Base-by-base conservation (phyloP, 2,329 filamentous ascomycete genomes). In the Laburnicola sp. region DNA sequence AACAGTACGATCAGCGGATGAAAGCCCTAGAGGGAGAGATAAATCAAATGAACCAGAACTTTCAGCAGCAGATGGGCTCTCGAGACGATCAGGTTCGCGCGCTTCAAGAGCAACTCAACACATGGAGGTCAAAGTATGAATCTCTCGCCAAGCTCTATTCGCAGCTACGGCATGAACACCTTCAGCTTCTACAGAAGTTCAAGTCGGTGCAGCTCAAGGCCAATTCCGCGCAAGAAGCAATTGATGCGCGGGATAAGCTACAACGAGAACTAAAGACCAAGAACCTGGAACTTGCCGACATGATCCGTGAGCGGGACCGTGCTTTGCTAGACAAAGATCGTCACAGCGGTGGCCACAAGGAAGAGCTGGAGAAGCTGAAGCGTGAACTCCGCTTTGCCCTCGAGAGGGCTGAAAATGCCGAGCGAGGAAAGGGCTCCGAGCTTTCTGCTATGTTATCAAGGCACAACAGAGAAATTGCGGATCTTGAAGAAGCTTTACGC, bases 221-320 rank as follows among this genome's bases (percentile, higher is more conserved):
- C 1, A 91, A 93, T 11, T 97, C 92, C 4, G 94, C 94, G 0
- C 93, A 97, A 70, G 94, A 99, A 76, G 94, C 94, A 1, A 96
- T 97, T 57, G 94, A 97, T 50, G 86, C 84, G 63, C 87, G 93
- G n/a, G 94, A 99, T 77, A 96, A 95, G 78, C 82, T 99, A 45
- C 91, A 97, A 77, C 88, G 93, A 30, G 94, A 99, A 76, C 88
- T 99, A 72, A 99, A 99, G 83, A 97, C 93, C 27, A 99, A 99
- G 83, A 99, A 99, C 70, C 79, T 99, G n/a, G 94, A 99, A 74
- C 77, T 99, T 55, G 94, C 94, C 28, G 91, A 97, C 72, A 97
- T n/a, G n/a, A n/a, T 99, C 59, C 85, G 94, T 37, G 94, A 99
- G 77, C 84, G 94, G 62, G 94, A 99, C 69, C 86, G 94, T 58